Percentiles rank a stretch among this genome's conserved stretches.
Evolutionary conservation across 164 flowering plant species (phyloP).

Genomic region (Dillenia suffruticosa): DNA sequence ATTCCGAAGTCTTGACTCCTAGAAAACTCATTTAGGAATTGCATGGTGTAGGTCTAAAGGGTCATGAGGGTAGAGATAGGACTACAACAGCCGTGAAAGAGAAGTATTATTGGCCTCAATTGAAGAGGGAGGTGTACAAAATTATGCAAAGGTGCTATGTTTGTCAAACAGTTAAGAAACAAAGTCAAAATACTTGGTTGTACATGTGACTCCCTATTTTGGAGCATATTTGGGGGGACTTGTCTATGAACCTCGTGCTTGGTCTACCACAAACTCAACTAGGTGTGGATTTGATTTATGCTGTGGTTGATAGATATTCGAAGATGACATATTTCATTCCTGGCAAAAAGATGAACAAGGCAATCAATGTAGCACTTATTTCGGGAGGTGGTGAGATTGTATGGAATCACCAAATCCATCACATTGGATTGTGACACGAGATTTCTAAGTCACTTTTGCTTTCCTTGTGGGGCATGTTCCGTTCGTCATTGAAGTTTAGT

Average conservation of each 20-base stretch:
- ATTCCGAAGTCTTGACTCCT: too few relatives aligned
- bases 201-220: constrained; percentile 2
- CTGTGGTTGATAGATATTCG: constrained; percentile 5
- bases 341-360: constrained; percentile 5
- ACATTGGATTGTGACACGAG: constrained; percentile 2
- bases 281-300: constrained; percentile 1
- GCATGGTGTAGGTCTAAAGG: too few relatives aligned
- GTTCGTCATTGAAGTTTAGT: neutral
- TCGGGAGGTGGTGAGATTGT: neutral
- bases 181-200: neutral
- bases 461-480: constrained; percentile 4
- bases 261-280: neutral
- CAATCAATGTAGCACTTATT: constrained; percentile 1
- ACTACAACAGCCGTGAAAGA: neutral
- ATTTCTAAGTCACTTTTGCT: constrained; percentile 8
- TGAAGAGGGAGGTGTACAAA: neutral
- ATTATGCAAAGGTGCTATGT: neutral
- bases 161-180: constrained; percentile 2
- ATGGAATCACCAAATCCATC: constrained; percentile 1
- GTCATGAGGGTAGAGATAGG: too few relatives aligned
- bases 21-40: too few relatives aligned
- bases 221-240: neutral
- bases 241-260: constrained; percentile 5
- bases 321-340: constrained; percentile 8
- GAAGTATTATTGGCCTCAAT: constrained; percentile 8